phyloP scores from a whole-genome alignment of 108 stramenopile genomes.

The Discostella pseudostelligera region DNA sequence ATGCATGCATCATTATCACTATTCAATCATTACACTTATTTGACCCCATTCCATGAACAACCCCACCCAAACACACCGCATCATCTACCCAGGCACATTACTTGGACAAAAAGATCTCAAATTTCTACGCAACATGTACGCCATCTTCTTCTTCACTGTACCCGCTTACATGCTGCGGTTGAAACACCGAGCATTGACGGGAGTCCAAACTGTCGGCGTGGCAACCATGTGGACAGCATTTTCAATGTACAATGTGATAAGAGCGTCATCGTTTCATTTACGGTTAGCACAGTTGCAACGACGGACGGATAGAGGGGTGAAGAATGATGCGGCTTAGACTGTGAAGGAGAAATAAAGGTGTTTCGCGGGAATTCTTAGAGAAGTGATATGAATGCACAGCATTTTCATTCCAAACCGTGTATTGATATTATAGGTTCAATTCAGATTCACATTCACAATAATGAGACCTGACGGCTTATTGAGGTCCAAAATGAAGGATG shows the following conservation, averaged over 20 bases:
- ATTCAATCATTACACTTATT: not conserved
- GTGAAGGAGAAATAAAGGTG: no score
- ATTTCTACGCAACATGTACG: slow-evolving; percentile 73
- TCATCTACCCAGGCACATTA: slow-evolving; percentile 44
- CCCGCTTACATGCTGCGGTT: slow-evolving; percentile 77
- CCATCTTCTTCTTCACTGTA: slow-evolving; percentile 63
- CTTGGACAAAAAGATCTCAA: slow-evolving; percentile 79
- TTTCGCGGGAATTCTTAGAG: no score
- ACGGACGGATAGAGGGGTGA: slow-evolving; percentile 47
- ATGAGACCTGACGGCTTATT: no score
- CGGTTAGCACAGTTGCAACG: slow-evolving; percentile 47
- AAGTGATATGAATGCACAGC: no score
- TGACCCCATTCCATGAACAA: not conserved
- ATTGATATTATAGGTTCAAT: no score
- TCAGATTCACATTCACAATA: no score
- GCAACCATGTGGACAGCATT: slow-evolving; percentile 74
- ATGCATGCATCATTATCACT: not conserved
- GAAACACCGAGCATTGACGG: slow-evolving; percentile 60
- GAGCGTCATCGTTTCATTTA: slow-evolving; percentile 36
- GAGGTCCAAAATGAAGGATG: no score
- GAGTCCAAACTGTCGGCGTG: slow-evolving; percentile 49
- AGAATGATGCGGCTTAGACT: no score
- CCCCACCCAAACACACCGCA: not conserved
- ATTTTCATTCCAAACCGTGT: no score
- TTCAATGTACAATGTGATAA: slow-evolving; percentile 63